A percentile compares a stretch with the other conserved stretches of the same genome.
Conservation (phyloP, 306 rosid genomes). For the Citrullus mucosospermus region DNA sequence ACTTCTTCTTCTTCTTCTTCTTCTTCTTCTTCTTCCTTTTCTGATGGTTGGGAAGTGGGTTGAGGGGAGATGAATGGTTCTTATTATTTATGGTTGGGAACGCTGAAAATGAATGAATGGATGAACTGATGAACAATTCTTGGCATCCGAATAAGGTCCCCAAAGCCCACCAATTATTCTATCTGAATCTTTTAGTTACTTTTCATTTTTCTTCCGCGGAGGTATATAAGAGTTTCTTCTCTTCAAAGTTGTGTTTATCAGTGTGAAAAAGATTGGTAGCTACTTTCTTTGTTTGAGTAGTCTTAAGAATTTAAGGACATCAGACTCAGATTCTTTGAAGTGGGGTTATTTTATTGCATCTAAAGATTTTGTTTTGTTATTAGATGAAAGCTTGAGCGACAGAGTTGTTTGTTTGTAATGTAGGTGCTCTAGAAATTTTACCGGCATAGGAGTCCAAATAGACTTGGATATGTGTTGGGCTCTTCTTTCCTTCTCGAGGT, state of each 20-base stretch:
- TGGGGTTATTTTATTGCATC: slow-evolving; percentile 3
- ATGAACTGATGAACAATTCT: slow-evolving; percentile 11
- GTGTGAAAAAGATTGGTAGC: background rate
- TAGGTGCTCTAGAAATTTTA: slow-evolving; percentile 2
- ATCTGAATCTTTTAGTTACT: background rate
- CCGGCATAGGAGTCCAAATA: slow-evolving; percentile 1
- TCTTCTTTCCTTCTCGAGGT: slow-evolving; percentile 1
- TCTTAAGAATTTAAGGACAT: background rate
- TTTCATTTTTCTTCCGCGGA: background rate
- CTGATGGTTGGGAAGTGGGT: background rate
- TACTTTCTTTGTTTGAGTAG: background rate
- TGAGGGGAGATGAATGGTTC: background rate
- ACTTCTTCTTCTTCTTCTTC: background rate
- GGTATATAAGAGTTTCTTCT: background rate
- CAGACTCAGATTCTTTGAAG: background rate
- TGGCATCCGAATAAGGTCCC: background rate
- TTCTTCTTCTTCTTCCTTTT: background rate
- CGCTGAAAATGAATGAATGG: background rate
- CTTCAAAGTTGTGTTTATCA: background rate
- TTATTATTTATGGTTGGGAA: background rate
- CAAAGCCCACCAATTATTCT: background rate
- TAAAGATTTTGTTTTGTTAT: background rate
- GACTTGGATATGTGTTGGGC: slow-evolving; percentile 1
- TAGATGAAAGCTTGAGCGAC: background rate
- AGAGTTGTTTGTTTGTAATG: background rate